Conservation (phyloP, 805 yeast genomes). For the Saccharomycopsis sp. region DNA sequence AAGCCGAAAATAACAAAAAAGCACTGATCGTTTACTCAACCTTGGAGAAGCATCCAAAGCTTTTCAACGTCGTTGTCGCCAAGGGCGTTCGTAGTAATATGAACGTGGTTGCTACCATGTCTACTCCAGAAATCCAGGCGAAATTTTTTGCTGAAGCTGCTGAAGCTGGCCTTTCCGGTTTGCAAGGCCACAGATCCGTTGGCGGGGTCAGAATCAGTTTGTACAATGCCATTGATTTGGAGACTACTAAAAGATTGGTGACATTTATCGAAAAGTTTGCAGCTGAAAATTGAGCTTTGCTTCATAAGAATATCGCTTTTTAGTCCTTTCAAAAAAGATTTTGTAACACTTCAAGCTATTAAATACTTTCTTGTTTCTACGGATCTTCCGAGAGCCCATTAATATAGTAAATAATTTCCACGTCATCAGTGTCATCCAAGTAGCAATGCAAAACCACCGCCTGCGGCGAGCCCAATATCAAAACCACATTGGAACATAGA, state of each 20-base stretch:
- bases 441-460: slow-evolving; percentile 62
- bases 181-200: slow-evolving; percentile 94
- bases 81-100: slow-evolving; percentile 66
- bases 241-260: slow-evolving; percentile 51
- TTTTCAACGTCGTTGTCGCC: slow-evolving; percentile 54
- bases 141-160: slow-evolving; percentile 66
- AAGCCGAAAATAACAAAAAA: slow-evolving; percentile 51
- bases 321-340: background rate
- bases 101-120: slow-evolving; percentile 86
- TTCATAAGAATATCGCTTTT: background rate
- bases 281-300: slow-evolving; percentile 26
- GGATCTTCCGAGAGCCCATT: slow-evolving; percentile 28
- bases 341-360: background rate
- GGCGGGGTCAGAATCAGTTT: slow-evolving; percentile 95
- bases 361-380: background rate
- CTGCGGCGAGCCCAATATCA: slow-evolving; percentile 50
- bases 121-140: slow-evolving; percentile 45
- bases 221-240: slow-evolving; percentile 75
- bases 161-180: slow-evolving; percentile 55
- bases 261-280: slow-evolving; percentile 58
- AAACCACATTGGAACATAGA: slow-evolving; percentile 51
- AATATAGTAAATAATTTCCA: slow-evolving; percentile 59
- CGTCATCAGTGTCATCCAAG: slow-evolving; percentile 55
- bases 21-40: slow-evolving; percentile 57
- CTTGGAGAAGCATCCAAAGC: slow-evolving; percentile 56